These are phyloP conservation scores for Termitomyces sp. DNA, from an alignment of 768 basidiomycete species.

Conservation along the genomic window DNA sequence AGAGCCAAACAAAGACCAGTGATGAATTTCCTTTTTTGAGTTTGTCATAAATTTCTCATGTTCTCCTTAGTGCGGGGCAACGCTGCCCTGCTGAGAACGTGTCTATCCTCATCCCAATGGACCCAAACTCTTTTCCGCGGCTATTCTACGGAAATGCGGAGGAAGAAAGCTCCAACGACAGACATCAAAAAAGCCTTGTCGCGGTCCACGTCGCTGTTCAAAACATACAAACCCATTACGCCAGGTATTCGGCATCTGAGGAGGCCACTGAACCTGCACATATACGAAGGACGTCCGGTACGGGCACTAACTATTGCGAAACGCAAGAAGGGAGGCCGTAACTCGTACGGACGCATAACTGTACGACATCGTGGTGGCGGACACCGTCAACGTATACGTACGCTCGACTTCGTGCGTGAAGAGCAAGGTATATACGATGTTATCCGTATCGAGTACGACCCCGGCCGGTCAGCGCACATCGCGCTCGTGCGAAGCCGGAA, in stretches of 20 bases:
- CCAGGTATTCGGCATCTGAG: constrained; percentile 84
- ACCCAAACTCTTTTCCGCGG: constrained; percentile 3
- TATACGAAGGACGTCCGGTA: constrained; percentile 84
- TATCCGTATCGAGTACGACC: constrained; percentile 95
- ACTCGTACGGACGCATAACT: constrained; percentile 77
- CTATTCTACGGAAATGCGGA: constrained; percentile 36
- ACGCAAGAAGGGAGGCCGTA: constrained; percentile 85
- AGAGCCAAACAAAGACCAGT: constrained; percentile 7
- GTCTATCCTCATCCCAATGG: constrained; percentile 19
- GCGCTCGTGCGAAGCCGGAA: constrained; percentile 74
- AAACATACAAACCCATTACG: constrained; percentile 86
- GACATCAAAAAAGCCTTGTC: constrained; percentile 40
- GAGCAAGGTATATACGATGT: constrained; percentile 84
- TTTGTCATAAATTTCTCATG: constrained; percentile 26
- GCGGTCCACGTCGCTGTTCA: constrained; percentile 58
- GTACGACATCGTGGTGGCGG: constrained; percentile 90
- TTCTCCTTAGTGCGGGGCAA: constrained; percentile 39
- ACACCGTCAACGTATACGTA: constrained; percentile 79
- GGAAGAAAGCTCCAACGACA: constrained; percentile 25
- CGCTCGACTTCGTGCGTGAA: constrained; percentile 80
- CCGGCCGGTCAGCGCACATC: constrained; percentile 90
- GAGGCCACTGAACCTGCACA: constrained; percentile 75
- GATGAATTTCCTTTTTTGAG: constrained; percentile 19
- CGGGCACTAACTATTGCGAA: constrained; percentile 76
- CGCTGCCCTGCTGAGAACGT: constrained; percentile 32